phyloP scores from a whole-genome alignment of 208 protist genomes.

The Trypanosoma boissoni region DNA sequence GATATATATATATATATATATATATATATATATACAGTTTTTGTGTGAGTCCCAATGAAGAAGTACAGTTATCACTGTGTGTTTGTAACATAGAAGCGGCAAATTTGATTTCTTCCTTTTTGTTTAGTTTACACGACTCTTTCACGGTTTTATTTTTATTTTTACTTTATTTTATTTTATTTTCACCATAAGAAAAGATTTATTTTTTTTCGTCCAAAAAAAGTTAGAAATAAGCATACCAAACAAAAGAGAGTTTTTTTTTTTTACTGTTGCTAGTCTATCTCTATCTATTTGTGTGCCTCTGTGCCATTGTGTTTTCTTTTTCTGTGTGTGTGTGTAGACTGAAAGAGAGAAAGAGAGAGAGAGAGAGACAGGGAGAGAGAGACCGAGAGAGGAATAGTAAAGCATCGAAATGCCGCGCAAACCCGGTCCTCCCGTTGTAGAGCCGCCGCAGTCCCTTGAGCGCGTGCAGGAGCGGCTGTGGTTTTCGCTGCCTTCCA shows the following conservation, averaged over 20 bases:
- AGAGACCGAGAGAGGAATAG: neutral
- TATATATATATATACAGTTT: slow-evolving; percentile 4
- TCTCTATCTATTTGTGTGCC: neutral
- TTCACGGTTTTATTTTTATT: neutral
- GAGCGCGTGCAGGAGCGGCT: slow-evolving; percentile 54
- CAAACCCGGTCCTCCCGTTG: neutral
- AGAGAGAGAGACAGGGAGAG: neutral
- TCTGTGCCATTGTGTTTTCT: too few relatives aligned
- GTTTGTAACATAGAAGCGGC: too few relatives aligned
- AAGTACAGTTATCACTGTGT: too few relatives aligned
- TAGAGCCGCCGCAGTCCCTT: slow-evolving; percentile 32
- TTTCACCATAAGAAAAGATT: neutral
- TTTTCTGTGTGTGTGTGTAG: too few relatives aligned
- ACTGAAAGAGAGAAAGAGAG: too few relatives aligned
- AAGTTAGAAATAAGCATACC: too few relatives aligned
- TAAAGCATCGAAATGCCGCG: too few relatives aligned
- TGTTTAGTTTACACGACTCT: slow-evolving; percentile 18
- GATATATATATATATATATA: slow-evolving; percentile 10
- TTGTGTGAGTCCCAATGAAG: too few relatives aligned
- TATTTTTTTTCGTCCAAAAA: slow-evolving; percentile 5
- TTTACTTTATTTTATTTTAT: slow-evolving; percentile 7
- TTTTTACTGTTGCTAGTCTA: too few relatives aligned
- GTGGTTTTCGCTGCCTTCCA: slow-evolving; percentile 61
- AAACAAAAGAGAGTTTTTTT: too few relatives aligned
- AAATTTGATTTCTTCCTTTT: slow-evolving; percentile 8